Evolutionary conservation across 805 yeast genomes (phyloP), one percentile per base, ranked within the genome.

Genomic region (Candida sakaeoensis): DNA sequence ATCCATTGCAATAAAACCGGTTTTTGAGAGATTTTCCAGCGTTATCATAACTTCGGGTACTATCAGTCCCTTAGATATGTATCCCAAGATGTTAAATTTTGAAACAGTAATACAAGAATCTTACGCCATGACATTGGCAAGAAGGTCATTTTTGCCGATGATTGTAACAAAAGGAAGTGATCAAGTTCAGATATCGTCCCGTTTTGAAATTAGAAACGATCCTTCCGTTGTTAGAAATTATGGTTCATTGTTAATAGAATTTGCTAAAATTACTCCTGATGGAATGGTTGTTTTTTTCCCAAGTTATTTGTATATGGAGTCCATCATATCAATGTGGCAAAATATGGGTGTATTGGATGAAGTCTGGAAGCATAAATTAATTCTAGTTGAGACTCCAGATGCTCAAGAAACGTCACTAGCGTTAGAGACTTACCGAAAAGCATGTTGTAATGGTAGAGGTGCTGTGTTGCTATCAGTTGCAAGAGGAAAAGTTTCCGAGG

Each of bases 251-350:
- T 64, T 93, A 41, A 83, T 93, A 36, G 98, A 93, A 61, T 91
- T 89, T 58, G 77, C 98, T 10, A 93, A 93, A 53, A 83, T 88
- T 38, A 91, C 97, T 0, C 99, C 99, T 0, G 99, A 93, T 65
- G 99, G 99, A 3, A 70, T 93, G 75, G 99, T 93, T 36, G 97
- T 93, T 28, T 93, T 93, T 68, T 93, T 93, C 65, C 99, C 99
- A 0, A 85, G 96, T 1, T 93, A 93, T 70, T 70, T 93, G 27
- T 95, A 93, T 60, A 93, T 93, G 99, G 99, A 93, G 61, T 85
- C 95, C 53, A 93, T 93, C 53, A 91, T 93, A 30, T 87, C 96
- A 1, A 90, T 88, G 86, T 93, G 99, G 99, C 99, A 93, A 65
- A 83, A 82, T 10, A 93, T 93, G 97, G 98, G 98, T 37, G 90